Evolutionary conservation across 2,329 filamentous ascomycete species (phyloP), one percentile per base, ranked within the genome.

Genomic region (Calycina marina): DNA sequence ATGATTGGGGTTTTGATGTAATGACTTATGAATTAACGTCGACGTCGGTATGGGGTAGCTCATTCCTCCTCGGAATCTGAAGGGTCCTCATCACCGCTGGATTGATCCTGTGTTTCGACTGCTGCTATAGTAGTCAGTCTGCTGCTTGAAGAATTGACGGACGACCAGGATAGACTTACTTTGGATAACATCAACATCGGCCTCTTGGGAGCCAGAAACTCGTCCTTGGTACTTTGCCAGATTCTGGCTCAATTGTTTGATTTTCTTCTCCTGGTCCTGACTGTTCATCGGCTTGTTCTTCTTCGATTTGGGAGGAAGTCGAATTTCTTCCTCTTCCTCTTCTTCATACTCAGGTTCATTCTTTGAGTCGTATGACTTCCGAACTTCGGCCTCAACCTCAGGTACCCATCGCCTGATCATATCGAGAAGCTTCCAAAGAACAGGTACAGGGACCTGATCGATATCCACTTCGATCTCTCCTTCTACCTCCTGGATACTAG

Each of bases 201-300:
- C 58, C 43, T 63, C 60, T 41, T 62, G 58, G 12, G 50, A 49
- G 13, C 41, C 42, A 30, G 46, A 48, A 30, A 33, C 38, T 13
- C 43, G 40, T 41, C 45, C 38, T 12, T 45, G 38, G 28, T 48
- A 64, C 35, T 62, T 55, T n/a, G 61, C 62, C 43, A 76, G 61
- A 40, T 72, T 65, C 49, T 69, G 65, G 42, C 70, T 65, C 14
- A 81, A 62, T 50, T 71, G 62, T 42, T 67, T 62, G 46, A 82
- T 77, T 42, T 70, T 74, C 25, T 67, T 63, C 49, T 79, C 74
- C 55, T 82, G 77, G 55, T 81, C 76, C 18, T 61, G 58, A 56
- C 77, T 77, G 55, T 72, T 75, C 77, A 82, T 82, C 1, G 77
- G 77, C 61, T 81, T 81, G 55, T 81, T 79, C 32, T 69, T 67